Conservation (phyloP, 306 rosid genomes). For the Fragaria iinumae region DNA sequence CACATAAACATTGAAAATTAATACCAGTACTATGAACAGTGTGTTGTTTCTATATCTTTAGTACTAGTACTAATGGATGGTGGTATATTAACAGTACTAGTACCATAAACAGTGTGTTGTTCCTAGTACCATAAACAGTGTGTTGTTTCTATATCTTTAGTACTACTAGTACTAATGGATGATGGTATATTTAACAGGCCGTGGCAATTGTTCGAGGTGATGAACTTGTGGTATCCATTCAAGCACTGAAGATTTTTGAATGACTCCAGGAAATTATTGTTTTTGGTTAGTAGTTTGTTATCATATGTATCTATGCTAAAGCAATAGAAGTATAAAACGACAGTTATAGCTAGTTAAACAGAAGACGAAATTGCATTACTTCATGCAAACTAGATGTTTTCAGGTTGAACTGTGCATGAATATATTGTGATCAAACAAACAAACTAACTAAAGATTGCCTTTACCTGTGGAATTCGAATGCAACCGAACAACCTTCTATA, state of each 20-base stretch:
- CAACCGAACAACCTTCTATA: constrained; percentile 1
- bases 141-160: neutral
- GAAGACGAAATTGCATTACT: neutral
- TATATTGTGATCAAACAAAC: constrained; percentile 33
- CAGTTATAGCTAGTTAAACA: neutral
- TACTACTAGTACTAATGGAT: neutral
- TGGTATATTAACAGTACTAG: neutral
- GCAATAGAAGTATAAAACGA: neutral
- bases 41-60: neutral
- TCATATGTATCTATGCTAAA: neutral
- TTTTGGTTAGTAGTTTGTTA: neutral
- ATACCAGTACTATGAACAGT: too few species aligned
- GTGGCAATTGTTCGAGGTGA: constrained; percentile 33
- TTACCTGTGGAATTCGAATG: constrained; percentile 21
- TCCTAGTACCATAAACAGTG: too few species aligned
- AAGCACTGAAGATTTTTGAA: neutral
- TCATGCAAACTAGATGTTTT: neutral
- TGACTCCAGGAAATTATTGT: neutral
- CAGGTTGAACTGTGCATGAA: constrained; percentile 27
- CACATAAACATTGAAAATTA: neutral
- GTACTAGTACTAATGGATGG: neutral
- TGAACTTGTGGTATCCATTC: constrained; percentile 5
- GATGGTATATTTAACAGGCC: constrained; percentile 16
- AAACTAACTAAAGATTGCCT: constrained; percentile 16
- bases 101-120: neutral